Evolutionary conservation across 768 basidiomycete species (phyloP).

Genomic region (Scleroderma bovista): DNA sequence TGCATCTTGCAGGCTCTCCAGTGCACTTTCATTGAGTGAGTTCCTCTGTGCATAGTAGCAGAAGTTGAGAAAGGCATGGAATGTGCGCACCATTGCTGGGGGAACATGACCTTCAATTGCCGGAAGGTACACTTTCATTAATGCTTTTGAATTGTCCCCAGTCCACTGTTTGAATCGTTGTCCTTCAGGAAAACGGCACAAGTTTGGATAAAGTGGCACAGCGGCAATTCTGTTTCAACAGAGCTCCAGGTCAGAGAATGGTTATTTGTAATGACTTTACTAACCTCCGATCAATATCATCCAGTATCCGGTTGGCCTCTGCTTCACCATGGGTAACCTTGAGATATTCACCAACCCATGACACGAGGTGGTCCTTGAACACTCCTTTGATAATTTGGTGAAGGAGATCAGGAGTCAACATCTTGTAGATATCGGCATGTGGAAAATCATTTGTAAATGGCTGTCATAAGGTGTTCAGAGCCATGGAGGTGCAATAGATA

Average conservation of each 20-base stretch:
- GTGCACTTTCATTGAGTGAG: conserved; percentile 8
- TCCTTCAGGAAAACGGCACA: conserved; percentile 13
- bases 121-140: conserved; percentile 15
- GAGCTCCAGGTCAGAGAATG: conserved; percentile 16
- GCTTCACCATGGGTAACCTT: background rate
- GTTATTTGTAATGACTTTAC: background rate
- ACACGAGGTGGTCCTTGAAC: conserved; percentile 12
- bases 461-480: background rate
- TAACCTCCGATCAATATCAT: no score
- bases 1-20: background rate
- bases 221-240: background rate
- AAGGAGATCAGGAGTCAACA: background rate
- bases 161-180: conserved; percentile 15
- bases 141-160: conserved; percentile 16
- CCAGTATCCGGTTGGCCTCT: conserved; percentile 1
- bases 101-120: conserved; percentile 12
- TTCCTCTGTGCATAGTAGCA: conserved; percentile 12
- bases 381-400: conserved; percentile 9
- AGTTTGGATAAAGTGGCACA: background rate
- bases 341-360: conserved; percentile 6
- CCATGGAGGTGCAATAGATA: no score
- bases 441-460: background rate
- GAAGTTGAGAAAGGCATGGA: conserved; percentile 19
- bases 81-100: conserved; percentile 4
- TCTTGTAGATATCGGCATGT: background rate